phyloP scores from a whole-genome alignment of 768 basidiomycete genomes.

The Gloeopeniophorella convolvens region DNA sequence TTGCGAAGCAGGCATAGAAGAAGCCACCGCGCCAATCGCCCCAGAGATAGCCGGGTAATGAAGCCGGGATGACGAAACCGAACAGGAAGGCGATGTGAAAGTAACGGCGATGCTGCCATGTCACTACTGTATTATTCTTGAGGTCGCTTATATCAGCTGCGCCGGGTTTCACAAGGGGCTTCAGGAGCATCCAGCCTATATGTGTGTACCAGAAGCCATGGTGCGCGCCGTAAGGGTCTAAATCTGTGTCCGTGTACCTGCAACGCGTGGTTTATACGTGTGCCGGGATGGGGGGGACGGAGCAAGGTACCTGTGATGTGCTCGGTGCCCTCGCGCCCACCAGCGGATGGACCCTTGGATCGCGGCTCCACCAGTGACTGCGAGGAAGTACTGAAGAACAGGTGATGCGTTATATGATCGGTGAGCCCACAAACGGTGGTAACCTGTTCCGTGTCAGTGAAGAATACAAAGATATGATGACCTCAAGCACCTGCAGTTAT shows the following conservation, averaged over 20 bases:
- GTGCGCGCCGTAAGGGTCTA: conserved; percentile 52
- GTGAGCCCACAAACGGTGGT: conserved; percentile 53
- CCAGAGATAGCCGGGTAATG: conserved; percentile 45
- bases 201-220: conserved; percentile 46
- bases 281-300: too few species aligned
- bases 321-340: conserved; percentile 51
- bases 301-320: conserved; percentile 36
- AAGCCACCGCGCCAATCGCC: conserved; percentile 49
- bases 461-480: neutral
- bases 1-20: conserved; percentile 42
- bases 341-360: conserved; percentile 51
- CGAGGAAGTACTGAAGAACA: conserved; percentile 42
- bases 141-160: conserved; percentile 46
- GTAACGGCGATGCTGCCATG: conserved; percentile 49
- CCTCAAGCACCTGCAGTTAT: conserved; percentile 22
- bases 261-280: too few species aligned
- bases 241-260: conserved; percentile 45
- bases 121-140: conserved; percentile 37
- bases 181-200: conserved; percentile 48
- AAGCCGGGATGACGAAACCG: conserved; percentile 41
- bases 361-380: conserved; percentile 40
- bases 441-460: conserved; percentile 33
- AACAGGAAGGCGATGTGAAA: conserved; percentile 36
- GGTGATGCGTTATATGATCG: conserved; percentile 45
- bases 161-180: conserved; percentile 41